These are phyloP conservation scores for Vitis cinerea DNA, from an alignment of 164 flowering plant species.

Conservation along the genomic window DNA sequence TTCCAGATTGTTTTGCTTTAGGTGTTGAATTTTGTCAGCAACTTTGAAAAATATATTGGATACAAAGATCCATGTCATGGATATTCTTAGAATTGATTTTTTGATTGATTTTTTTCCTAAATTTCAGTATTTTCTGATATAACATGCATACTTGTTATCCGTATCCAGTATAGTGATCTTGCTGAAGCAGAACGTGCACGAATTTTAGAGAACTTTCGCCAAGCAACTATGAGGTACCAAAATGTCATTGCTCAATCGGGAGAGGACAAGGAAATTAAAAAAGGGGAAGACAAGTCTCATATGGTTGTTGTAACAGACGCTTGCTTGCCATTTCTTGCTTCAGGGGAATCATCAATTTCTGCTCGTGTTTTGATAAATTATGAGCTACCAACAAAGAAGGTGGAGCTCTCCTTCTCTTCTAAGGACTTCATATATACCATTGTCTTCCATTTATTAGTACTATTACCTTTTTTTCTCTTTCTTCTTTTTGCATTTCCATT, in stretches of 20 bases:
- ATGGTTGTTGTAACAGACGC: slow-evolving; percentile 83
- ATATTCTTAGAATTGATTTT: background rate
- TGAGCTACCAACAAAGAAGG: slow-evolving; percentile 92
- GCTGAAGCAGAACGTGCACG: slow-evolving; percentile 60
- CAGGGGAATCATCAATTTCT: slow-evolving; percentile 69
- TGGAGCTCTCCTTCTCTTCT: slow-evolving; percentile 13
- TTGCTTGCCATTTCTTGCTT: slow-evolving; percentile 76
- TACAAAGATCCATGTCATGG: background rate
- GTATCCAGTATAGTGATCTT: slow-evolving; percentile 78
- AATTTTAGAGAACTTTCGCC: slow-evolving; percentile 59
- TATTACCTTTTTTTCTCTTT: too few relatives aligned
- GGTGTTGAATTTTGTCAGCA: too few relatives aligned
- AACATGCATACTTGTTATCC: background rate
- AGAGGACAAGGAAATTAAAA: slow-evolving; percentile 36
- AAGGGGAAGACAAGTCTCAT: slow-evolving; percentile 50
- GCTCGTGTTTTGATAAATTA: slow-evolving; percentile 83
- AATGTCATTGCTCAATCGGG: slow-evolving; percentile 27
- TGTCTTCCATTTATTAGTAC: too few relatives aligned
- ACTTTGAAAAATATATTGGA: background rate
- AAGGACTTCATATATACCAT: background rate
- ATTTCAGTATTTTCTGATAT: slow-evolving; percentile 1
- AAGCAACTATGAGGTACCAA: slow-evolving; percentile 46
- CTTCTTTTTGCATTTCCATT: too few relatives aligned
- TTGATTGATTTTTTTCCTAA: background rate
- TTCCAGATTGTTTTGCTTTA: too few relatives aligned